Evolutionary conservation across 1,284 basidiomycete species (phyloP).

Genomic region (Uromyces viciae-fabae): DNA sequence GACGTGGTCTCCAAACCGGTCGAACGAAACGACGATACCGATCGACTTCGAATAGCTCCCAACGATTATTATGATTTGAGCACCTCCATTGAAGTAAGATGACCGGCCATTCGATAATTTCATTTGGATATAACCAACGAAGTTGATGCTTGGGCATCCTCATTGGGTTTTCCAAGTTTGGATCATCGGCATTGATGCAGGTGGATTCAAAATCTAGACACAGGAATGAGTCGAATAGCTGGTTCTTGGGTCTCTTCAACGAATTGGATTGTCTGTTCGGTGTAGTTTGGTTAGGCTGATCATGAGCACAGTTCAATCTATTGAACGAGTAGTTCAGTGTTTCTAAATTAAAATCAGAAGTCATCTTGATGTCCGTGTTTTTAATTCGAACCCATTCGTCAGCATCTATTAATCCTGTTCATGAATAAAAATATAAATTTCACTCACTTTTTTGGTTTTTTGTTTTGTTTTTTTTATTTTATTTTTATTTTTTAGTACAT

Average conservation of each 20-base stretch:
- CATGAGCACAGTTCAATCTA: too few relatives aligned
- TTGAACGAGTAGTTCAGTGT: too few relatives aligned
- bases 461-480: too few relatives aligned
- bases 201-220: constrained; percentile 41
- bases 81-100: constrained; percentile 46
- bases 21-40: constrained; percentile 83
- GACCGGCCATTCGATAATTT: constrained; percentile 43
- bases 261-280: too few relatives aligned
- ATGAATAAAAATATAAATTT: too few relatives aligned
- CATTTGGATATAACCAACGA: constrained; percentile 36
- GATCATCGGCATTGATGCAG: constrained; percentile 33
- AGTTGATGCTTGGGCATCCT: constrained; percentile 21
- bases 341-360: too few relatives aligned
- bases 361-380: too few relatives aligned
- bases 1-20: constrained; percentile 75
- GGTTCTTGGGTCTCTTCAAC: background rate
- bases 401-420: too few relatives aligned
- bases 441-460: too few relatives aligned
- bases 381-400: too few relatives aligned
- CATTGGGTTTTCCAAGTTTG: constrained; percentile 17
- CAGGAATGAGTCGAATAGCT: constrained; percentile 33
- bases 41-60: constrained; percentile 64
- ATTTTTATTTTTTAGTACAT: too few relatives aligned
- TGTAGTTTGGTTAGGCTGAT: too few relatives aligned
- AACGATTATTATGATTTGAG: constrained; percentile 14